A percentile compares a stretch with the other conserved stretches of the same genome.
Conservation (phyloP, 2,329 filamentous ascomycete genomes). For the Truncatella angustata region DNA sequence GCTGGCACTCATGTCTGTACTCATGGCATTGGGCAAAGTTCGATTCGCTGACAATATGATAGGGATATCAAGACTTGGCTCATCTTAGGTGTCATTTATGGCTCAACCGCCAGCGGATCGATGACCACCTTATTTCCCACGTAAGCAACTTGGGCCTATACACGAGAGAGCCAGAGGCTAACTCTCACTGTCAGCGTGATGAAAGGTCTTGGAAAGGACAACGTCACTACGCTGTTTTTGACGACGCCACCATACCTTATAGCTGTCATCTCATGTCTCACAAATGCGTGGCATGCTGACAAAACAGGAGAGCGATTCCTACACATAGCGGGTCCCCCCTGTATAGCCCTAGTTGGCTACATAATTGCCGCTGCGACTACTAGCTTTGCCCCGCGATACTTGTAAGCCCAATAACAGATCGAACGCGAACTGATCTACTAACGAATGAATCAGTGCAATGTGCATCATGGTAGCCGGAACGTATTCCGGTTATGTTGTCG, state of each 20-base stretch:
- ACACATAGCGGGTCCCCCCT: neutral
- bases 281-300: conserved; percentile 7
- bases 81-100: conserved; percentile 2
- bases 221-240: conserved; percentile 3
- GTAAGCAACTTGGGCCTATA: neutral
- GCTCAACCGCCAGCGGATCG: neutral
- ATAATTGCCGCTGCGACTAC: conserved; percentile 5
- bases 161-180: too few relatives aligned
- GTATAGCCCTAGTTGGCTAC: neutral
- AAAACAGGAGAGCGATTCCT: conserved; percentile 1
- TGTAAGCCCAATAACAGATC: neutral
- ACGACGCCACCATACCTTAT: conserved; percentile 3
- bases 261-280: neutral
- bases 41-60: too few relatives aligned
- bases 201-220: conserved; percentile 1
- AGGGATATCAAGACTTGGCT: conserved; percentile 8
- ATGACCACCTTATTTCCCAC: conserved; percentile 3
- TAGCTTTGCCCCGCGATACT: neutral
- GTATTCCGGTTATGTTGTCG: conserved; percentile 4
- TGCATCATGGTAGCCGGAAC: conserved; percentile 4
- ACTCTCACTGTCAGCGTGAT: neutral
- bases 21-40: too few relatives aligned
- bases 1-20: conserved; percentile 6
- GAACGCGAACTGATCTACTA: neutral
- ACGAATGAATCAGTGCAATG: neutral